Evolutionary conservation across 2,329 filamentous ascomycete species (phyloP).

Genomic region (Nemania abortiva): DNA sequence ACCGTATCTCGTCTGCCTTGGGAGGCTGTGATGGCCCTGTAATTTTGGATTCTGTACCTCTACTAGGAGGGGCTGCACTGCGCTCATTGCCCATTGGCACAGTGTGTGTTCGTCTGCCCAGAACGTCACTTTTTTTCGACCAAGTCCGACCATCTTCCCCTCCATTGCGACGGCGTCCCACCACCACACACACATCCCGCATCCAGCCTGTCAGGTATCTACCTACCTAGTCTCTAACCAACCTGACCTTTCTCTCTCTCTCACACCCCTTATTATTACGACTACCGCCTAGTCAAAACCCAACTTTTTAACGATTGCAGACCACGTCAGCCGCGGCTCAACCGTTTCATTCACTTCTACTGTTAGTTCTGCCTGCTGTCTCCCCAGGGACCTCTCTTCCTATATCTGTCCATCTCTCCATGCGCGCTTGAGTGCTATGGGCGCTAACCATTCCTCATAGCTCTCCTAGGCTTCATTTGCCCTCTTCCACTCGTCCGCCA

Average conservation of each 20-base stretch:
- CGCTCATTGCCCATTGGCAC: slow-evolving; percentile 6
- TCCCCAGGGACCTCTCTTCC: background rate
- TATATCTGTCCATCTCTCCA: slow-evolving; percentile 24
- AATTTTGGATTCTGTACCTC: background rate
- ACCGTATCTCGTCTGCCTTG: slow-evolving; percentile 25
- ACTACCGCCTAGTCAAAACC: slow-evolving; percentile 37
- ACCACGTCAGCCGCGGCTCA: slow-evolving; percentile 38
- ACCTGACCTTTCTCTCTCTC: slow-evolving; percentile 43
- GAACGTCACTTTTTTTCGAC: slow-evolving; percentile 40
- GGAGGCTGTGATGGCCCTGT: background rate
- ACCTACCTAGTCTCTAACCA: slow-evolving; percentile 32
- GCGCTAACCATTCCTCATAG: slow-evolving; percentile 49
- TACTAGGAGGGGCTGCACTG: background rate
- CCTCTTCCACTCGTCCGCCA: slow-evolving; percentile 41
- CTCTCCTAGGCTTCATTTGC: slow-evolving; percentile 43
- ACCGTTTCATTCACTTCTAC: slow-evolving; percentile 30
- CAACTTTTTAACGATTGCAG: slow-evolving; percentile 31
- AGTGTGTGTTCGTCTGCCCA: slow-evolving; percentile 20
- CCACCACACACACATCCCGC: slow-evolving; percentile 48
- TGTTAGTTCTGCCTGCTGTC: slow-evolving; percentile 38
- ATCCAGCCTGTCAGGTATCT: slow-evolving; percentile 39
- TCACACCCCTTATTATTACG: slow-evolving; percentile 30
- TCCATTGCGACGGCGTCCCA: slow-evolving; percentile 51
- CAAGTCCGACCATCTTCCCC: slow-evolving; percentile 48
- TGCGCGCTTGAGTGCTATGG: slow-evolving; percentile 34